These are phyloP conservation scores for Talaromyces amestolkiae DNA, from an alignment of 2,329 filamentous ascomycete genomes.

Conservation along the genomic window DNA sequence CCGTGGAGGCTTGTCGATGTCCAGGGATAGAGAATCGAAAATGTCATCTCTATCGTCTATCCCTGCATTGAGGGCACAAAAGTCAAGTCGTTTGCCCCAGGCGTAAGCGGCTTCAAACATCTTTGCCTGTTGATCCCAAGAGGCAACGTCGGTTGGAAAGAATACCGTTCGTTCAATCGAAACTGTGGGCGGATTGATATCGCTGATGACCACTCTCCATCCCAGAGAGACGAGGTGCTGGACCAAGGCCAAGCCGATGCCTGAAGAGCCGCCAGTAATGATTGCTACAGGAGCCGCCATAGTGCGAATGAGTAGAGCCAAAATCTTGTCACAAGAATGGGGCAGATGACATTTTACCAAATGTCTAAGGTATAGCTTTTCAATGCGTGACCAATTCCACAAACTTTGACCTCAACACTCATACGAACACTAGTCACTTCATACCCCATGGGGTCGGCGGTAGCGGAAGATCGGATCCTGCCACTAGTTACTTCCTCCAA, in stretches of 20 bases:
- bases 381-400: neutral
- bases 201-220: neutral
- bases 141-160: neutral
- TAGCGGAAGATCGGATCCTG: neutral
- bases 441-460: neutral
- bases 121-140: constrained; percentile 1
- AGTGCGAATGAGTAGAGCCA: neutral
- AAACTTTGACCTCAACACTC: neutral
- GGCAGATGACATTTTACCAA: neutral
- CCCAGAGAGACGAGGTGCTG: constrained; percentile 2
- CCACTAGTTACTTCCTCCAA: neutral
- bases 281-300: neutral
- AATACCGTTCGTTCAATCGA: neutral
- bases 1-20: neutral
- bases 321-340: neutral
- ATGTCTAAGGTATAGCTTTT: neutral
- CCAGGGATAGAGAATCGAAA: neutral
- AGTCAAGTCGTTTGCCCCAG: neutral
- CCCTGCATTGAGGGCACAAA: constrained; percentile 3
- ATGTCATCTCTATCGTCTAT: neutral
- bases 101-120: neutral
- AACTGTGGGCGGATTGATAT: neutral
- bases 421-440: neutral
- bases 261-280: neutral
- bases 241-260: constrained; percentile 2